Base-by-base conservation (phyloP, 805 yeast species). In the Aciculoconidium aculeatum region DNA sequence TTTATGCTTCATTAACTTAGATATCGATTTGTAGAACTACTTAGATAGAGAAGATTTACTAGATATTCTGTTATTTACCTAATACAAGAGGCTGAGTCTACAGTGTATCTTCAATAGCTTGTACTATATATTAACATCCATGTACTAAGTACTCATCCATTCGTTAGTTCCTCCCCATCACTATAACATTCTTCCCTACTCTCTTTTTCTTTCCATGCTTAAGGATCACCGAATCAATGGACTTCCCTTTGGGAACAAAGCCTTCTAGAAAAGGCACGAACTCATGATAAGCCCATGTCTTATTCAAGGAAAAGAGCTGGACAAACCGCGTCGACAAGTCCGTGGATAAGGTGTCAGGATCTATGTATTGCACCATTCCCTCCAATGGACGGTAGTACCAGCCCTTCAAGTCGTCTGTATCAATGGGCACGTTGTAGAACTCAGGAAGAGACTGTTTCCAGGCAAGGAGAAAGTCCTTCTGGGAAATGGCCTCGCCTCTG, bases 381-480 rank as follows among this genome's bases (percentile, higher is more conserved):
- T 57, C 52, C 2, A 49, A 37, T 4, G 81, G 78, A 12, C 66
- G 58, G 21, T 61, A 69, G 45, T 55, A 80, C 43, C 66, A 43
- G 1, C 94, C 94, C 17, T 55, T 44, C 11, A 85, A 58, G 39
- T 72, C 53, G 3, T 55, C 47, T 10, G 81, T 39, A 33, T 76
- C 79, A 10, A 82, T 60, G 11, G 78, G 70, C 23, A 79, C 70
- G 27, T 70, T 75, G 58, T 75, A 69, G 51, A 74, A 69, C 6
- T 75, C 69, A 2, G 92, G 88, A 23, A 83, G 62, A 5, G 67
- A 57, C 1, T 77, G 61, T 42, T 76, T 73, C 77, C 88, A 73
- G 30, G 70, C 67, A 27, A 81, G 65, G 35, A 77, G 44, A 44
- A 86, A 74, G 35, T 80, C 85, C 22, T 72, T 71, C 0, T 56